phyloP scores from a whole-genome alignment of 116 monocot species.

The Iris pallida region DNA sequence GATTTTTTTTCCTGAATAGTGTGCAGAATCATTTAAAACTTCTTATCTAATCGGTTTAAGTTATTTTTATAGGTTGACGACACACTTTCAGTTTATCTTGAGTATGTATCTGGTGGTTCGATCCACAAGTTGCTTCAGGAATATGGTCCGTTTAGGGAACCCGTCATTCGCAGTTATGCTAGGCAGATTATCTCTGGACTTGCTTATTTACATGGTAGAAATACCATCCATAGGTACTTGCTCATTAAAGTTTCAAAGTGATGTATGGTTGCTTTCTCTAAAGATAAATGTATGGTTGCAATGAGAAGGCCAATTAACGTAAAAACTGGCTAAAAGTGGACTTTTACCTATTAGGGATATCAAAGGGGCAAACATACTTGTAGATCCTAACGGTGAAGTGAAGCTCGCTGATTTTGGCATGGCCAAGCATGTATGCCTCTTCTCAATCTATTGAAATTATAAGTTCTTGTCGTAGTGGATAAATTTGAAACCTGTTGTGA shows the following conservation, averaged over 20 bases:
- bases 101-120: conserved; percentile 89
- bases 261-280: not conserved
- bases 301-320: not conserved
- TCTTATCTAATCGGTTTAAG: not conserved
- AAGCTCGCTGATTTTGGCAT: conserved; percentile 97
- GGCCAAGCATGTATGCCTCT: conserved; percentile 81
- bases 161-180: conserved; percentile 63
- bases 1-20: not conserved
- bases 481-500: too few species aligned
- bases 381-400: conserved; percentile 79
- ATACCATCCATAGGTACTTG: conserved; percentile 63
- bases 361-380: conserved; percentile 95
- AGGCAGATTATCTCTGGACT: conserved; percentile 79
- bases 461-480: too few species aligned
- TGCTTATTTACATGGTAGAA: conserved; percentile 73
- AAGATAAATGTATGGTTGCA: not conserved
- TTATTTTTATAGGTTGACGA: conserved; percentile 47
- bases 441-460: not conserved
- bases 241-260: not conserved
- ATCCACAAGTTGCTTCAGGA: conserved; percentile 74
- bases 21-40: not conserved
- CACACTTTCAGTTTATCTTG: conserved; percentile 72
- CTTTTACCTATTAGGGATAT: conserved; percentile 55
- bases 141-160: conserved; percentile 75
- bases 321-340: not conserved